Base-by-base conservation (phyloP, 2,329 filamentous ascomycete species). In the Pseudogymnoascus sp. region DNA sequence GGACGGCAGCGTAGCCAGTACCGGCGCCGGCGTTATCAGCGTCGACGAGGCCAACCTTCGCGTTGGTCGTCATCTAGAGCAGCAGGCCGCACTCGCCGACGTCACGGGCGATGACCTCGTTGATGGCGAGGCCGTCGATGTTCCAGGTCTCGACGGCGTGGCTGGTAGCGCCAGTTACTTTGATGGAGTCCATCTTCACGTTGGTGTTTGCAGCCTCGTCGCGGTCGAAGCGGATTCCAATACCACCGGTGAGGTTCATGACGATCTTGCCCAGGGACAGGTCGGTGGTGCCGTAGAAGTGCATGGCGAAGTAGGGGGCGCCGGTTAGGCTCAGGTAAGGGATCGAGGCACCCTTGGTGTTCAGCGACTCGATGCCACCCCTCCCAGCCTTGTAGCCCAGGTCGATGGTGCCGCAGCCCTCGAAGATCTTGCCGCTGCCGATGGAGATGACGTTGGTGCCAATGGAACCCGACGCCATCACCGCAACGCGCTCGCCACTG, bases 101-200 rank as follows among this genome's bases (percentile, higher is more conserved):
- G 64, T 85, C 74, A 7, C 75, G 74, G 1, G 82, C 83, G 37
- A 84, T 79, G 45, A 85, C 82, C 16, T 75, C 72, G 67, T 77
- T 76, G 68, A 85, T 80, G 0, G 71, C 75, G 2, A 85, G 76
- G 10, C 80, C 79, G 66, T 84, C 78, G 45, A 85, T 84, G 71
- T 85, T 85, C 80, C 81, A 85, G 0, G 80, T 82, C 73, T 85
- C 83, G 36, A 85, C 80, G 2, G 81, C 81, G 69, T 85, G 83
- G 69, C 79, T 82, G 5, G 79, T 74, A 6, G 82, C 81, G 2
- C 82, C 81, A 0, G 76, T 82, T 23, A 84, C 80, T 5, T 66
- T 77, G 66, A 85, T 79, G 34, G 72, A 75, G 62, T 77, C 81
- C 77, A 85, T 85, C 31, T 73, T 77, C 6, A 85, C 82, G 66